These are phyloP conservation scores for Dendrothele bispora DNA, from an alignment of 768 basidiomycete species.

Conservation along the genomic window DNA sequence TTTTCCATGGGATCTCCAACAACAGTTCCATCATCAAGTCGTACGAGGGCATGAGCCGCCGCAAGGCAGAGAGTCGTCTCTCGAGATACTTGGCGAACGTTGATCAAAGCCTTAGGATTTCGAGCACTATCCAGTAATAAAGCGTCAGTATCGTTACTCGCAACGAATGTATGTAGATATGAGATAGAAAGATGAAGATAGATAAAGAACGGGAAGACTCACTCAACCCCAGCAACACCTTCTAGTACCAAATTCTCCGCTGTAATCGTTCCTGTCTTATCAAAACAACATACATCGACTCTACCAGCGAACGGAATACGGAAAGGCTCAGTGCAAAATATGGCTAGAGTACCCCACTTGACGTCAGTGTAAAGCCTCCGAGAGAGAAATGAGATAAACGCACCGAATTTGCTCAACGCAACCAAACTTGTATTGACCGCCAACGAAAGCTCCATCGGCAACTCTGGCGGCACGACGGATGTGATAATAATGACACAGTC, in stretches of 20 bases:
- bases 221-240: slow-evolving; percentile 92
- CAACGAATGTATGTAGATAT: too few relatives aligned
- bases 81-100: slow-evolving; percentile 72
- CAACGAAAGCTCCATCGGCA: slow-evolving; percentile 96
- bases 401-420: slow-evolving; percentile 89
- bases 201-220: slow-evolving; percentile 27
- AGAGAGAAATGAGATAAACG: slow-evolving; percentile 23
- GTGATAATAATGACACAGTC: slow-evolving; percentile 97
- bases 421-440: slow-evolving; percentile 96
- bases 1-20: slow-evolving; percentile 99
- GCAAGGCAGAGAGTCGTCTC: slow-evolving; percentile 89
- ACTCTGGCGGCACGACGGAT: slow-evolving; percentile 94
- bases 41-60: slow-evolving; percentile 91
- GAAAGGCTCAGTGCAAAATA: slow-evolving; percentile 99
- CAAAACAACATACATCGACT: slow-evolving; percentile 98
- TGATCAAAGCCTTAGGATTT: slow-evolving; percentile 66
- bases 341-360: too few relatives aligned
- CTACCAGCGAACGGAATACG: slow-evolving; percentile 94
- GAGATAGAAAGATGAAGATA: slow-evolving; percentile 5
- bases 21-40: slow-evolving; percentile 89
- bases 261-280: slow-evolving; percentile 99
- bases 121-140: slow-evolving; percentile 39
- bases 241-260: slow-evolving; percentile 94
- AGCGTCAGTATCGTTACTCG: not conserved
- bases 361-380: slow-evolving; percentile 6